Evolutionary conservation across 768 basidiomycete species (phyloP), one percentile per base, ranked within the genome.

Genomic region (Melanogaster broomeanus): DNA sequence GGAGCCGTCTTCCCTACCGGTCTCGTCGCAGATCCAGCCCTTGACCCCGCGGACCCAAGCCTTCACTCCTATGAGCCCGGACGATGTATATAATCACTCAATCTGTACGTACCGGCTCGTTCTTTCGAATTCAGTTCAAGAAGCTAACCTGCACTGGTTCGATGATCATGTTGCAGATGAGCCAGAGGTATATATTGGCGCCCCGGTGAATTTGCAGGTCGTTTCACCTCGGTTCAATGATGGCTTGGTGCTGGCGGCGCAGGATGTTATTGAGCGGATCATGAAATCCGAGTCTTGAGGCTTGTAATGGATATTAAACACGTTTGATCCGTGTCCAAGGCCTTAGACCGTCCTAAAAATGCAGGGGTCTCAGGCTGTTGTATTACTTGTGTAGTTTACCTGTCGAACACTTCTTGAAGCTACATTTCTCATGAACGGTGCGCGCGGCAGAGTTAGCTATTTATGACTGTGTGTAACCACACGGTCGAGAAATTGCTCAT

Each of bases 1-100:
- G 69, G 70, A 1, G 71, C 68, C 3, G 72, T 77, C 5, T 74
- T 79, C 62, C 78, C 77, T 8, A 74, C 72, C 18, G 74, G 76
- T n/a, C 64, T 71, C 21, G 34, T 52, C 16, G 55, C 50, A 40
- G 62, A 71, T 47, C 59, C 71, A 35, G 37, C 56, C 2, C 4
- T 66, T 6, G 71, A 72, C 25, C 15, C 45, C 19, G 13, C 50
- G 18, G 38, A 58, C 39, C 40, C 62, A 8, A 19, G 18, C 22
- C n/a, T 49, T 51, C 25, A 41, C 34, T 1, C 42, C 51, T 16
- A 34, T 66, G 42, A 47, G 64, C 12, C 51, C 58, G 4, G 64
- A 61, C 0, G 66, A 66, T 35, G 51, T 51, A 2, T 60, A 53
- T 31, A 60, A 65, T 16, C 52, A 34, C 13, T 31, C 49, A 2